Evolutionary conservation across 345 rosid genomes (phyloP), one percentile per base, ranked within the genome.

Genomic region (Brassica cretica): DNA sequence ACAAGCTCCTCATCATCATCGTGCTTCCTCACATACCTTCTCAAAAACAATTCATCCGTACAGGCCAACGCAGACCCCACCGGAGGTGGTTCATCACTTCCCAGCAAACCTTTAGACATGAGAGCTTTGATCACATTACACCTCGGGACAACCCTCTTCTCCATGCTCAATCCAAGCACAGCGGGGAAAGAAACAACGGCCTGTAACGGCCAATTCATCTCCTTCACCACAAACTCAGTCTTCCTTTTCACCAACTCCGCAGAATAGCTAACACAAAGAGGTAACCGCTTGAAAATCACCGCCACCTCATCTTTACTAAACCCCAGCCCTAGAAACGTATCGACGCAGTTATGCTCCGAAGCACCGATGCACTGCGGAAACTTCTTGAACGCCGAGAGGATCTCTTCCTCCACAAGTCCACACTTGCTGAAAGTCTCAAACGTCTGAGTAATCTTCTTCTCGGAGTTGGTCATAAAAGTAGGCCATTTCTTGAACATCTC

Each of bases 401-500:
- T 49, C 56, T 49, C 56, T 49, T 49, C 19, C 2, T 51, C 56
- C 18, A 51, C 19, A n/a, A 51, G 56, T 2, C 56, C 56, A 51
- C 56, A 51, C 19, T n/a, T 51, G 8, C 6, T n/a, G 19, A 51
- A 51, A 1, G 56, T 51, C 2, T 51, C 56, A 2, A 51, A 51
- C 2, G 56, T 51, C 56, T 51, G 56, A 51, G 56, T n/a, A n/a
- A 85, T 53, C 59, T 83, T 85, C 44, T 62, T 15, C 41, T 76
- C 76, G 5, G 88, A 85, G 25, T 8, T 2, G 2, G 56, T 51
- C 56, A 27, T 77, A 8, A 65, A 5, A 41, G 7, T 0, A 0
- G 84, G 85, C 4, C 15, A 10, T 56, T 68, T 86, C 67, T 60
- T 74, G 49, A 84, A 86, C 1, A 81, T 79, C 6, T 8, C 16